Evolutionary conservation across 495 filamentous ascomycete species (phyloP).

Genomic region (Pseudotulostoma volvatum): DNA sequence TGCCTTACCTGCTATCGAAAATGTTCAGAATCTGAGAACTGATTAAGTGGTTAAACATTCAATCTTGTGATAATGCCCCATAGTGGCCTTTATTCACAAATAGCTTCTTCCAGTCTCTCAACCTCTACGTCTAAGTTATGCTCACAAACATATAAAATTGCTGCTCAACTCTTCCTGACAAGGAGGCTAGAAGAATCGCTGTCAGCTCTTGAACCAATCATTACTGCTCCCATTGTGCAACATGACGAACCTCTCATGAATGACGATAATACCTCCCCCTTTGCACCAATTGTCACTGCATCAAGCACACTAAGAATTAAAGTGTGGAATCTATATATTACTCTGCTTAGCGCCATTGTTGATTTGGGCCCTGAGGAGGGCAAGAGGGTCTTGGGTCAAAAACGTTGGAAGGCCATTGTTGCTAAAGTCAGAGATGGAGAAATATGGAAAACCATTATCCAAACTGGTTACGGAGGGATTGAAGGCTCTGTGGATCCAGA

Average conservation of each 20-base stretch:
- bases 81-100: no score
- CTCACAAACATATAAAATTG: conserved; percentile 58
- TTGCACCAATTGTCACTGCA: conserved; percentile 55
- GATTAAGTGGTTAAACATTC: no score
- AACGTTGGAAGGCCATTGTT: conserved; percentile 66
- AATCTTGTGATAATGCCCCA: no score
- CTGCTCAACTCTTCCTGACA: conserved; percentile 81
- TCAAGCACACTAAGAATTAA: conserved; percentile 72
- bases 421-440: conserved; percentile 68
- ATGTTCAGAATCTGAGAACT: no score
- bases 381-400: conserved; percentile 65
- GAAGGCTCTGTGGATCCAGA: conserved; percentile 89
- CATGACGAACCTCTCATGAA: conserved; percentile 17
- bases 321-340: conserved; percentile 93
- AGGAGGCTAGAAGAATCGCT: conserved; percentile 79
- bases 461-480: conserved; percentile 64
- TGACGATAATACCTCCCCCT: conserved; percentile 16
- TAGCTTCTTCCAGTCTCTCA: conserved; percentile 34
- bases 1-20: no score
- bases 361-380: conserved; percentile 84
- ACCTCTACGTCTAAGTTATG: conserved; percentile 46
- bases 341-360: conserved; percentile 74
- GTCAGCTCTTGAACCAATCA: conserved; percentile 62
- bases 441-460: conserved; percentile 84
- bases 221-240: conserved; percentile 28